phyloP scores from a whole-genome alignment of 2,329 filamentous ascomycete species.

The Colletotrichum graminicola region DNA sequence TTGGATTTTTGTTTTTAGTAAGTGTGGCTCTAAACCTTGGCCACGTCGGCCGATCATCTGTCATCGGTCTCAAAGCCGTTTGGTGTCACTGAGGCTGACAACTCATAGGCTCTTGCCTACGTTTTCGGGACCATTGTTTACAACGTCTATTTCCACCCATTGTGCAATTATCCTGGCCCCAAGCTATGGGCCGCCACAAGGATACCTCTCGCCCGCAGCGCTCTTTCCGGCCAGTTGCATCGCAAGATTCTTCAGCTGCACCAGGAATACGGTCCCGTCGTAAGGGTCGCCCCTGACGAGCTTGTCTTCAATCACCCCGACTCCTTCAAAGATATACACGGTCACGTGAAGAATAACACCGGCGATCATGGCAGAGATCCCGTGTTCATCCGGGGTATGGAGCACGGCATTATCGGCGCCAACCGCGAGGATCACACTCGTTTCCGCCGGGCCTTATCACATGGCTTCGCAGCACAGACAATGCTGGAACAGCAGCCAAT shows the following conservation, averaged over 20 bases:
- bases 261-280: conserved; percentile 57
- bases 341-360: conserved; percentile 41
- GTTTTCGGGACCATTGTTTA: conserved; percentile 8
- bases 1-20: neutral
- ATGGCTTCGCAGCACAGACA: conserved; percentile 48
- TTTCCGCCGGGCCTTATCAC: conserved; percentile 44
- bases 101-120: neutral
- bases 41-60: neutral
- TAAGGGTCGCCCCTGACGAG: conserved; percentile 61
- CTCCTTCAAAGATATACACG: conserved; percentile 57
- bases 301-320: conserved; percentile 57
- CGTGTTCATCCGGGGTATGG: neutral
- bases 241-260: conserved; percentile 51
- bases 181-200: conserved; percentile 33
- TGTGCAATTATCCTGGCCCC: conserved; percentile 29
- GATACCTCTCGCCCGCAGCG: neutral
- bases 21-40: neutral
- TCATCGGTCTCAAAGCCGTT: too few species aligned
- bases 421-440: conserved; percentile 42
- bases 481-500: conserved; percentile 49
- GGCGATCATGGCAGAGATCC: conserved; percentile 21
- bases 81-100: neutral
- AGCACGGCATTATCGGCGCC: conserved; percentile 41
- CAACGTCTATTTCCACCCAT: conserved; percentile 27
- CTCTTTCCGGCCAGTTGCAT: conserved; percentile 30